Base-by-base conservation (phyloP, 169 alveolate genomes). In the Plasmodium coatneyi region DNA sequence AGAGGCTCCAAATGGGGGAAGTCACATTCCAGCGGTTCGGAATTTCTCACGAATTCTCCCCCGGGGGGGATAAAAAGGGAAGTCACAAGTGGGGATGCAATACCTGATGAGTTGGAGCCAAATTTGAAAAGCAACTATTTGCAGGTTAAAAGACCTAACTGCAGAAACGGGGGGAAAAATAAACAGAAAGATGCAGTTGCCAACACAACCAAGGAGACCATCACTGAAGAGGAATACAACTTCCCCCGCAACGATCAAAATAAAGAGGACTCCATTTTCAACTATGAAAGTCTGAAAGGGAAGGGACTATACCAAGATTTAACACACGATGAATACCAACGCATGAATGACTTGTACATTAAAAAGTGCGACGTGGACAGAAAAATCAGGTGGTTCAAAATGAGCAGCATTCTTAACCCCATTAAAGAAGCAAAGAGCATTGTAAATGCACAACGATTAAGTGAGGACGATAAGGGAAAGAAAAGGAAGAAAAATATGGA, bases 241-340 rank as follows among this genome's bases (percentile, higher is more conserved):
- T 92, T 91, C 70, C 74, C 71, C n/a, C 14, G 46, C 14, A 82
- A 22, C 14, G 70, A 70, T 32, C 43, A 82, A 22, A 39, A 30
- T 52, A 41, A 46, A 49, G 81, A 90, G 9, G 56, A 36, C 5
- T 36, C 71, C 49, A 46, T 72, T 32, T 49, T 90, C 71, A 82
- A 90, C 54, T 93, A 91, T 52, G 96, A 94, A 84, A 82, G 95
- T 16, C 22, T 92, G 70, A 79, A 91, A n/a, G 71, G 86, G 66
- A 84, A 72, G 30, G 82, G 76, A 6, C 56, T 43, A 41, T 94
- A 92, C 39, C 96, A 96, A 79, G 97, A 96, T 60, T 84, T 96
- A 49, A 96, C 97, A 19, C 97, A 96, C 74, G 96, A 92, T 16
- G 97, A 96, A 84, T 82, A 92, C 30, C 95, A 86, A 84, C 84